These are phyloP conservation scores for Diplocarpon mali DNA, from an alignment of 2,329 filamentous ascomycete genomes.

Conservation along the genomic window DNA sequence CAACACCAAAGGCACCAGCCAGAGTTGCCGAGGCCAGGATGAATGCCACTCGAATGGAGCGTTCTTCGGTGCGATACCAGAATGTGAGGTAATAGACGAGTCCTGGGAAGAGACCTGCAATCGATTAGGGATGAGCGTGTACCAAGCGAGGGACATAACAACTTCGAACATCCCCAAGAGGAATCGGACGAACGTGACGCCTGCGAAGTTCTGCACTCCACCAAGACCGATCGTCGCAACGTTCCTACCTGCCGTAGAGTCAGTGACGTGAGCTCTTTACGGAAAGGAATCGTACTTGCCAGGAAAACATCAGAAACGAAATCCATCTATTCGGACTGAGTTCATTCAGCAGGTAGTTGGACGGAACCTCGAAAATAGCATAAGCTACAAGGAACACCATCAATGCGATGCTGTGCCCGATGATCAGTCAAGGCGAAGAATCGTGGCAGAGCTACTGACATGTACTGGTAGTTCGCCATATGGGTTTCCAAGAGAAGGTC, in stretches of 20 bases:
- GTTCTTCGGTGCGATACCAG: not conserved
- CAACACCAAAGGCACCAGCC: not conserved
- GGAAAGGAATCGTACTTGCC: too few species aligned
- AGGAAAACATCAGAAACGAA: too few species aligned
- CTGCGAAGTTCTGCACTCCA: conserved; percentile 31
- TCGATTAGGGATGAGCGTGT: conserved; percentile 26
- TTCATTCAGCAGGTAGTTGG: conserved; percentile 38
- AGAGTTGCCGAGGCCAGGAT: conserved; percentile 3
- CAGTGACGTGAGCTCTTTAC: too few species aligned
- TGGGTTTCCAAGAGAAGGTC: conserved; percentile 51
- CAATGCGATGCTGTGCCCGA: too few species aligned
- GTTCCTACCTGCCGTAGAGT: conserved; percentile 24
- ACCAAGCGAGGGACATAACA: conserved; percentile 22
- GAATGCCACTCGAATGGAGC: not conserved
- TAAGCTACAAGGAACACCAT: conserved; percentile 12
- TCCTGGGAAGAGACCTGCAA: conserved; percentile 1
- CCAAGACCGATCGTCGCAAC: conserved; percentile 37
- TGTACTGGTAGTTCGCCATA: conserved; percentile 52
- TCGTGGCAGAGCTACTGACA: conserved; percentile 25
- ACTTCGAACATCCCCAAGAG: conserved; percentile 39
- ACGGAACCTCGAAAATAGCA: conserved; percentile 38
- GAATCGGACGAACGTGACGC: conserved; percentile 35
- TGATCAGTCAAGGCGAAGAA: not conserved
- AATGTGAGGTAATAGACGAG: not conserved
- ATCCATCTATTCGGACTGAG: conserved; percentile 33